phyloP scores from a whole-genome alignment of 345 rosid genomes.

The Fremontodendron californicum region DNA sequence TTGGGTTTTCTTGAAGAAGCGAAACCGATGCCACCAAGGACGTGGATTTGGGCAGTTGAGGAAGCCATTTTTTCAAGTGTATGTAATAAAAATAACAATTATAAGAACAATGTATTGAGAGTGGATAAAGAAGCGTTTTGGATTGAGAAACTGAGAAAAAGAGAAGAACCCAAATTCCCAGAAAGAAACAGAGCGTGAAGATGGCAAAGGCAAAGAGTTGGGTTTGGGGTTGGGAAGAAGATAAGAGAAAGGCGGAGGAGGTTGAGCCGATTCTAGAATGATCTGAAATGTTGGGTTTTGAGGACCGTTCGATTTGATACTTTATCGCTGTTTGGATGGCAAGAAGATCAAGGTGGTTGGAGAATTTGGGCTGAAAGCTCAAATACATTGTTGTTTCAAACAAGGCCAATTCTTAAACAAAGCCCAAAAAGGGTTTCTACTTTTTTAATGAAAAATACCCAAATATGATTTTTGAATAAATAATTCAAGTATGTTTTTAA shows the following conservation, averaged over 20 bases:
- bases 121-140: neutral
- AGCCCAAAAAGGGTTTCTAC: neutral
- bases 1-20: constrained; percentile 18
- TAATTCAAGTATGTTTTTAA: too few species aligned
- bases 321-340: neutral
- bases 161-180: neutral
- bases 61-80: constrained; percentile 49
- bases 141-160: neutral
- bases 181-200: neutral
- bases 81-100: neutral
- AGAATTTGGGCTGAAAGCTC: constrained; percentile 3
- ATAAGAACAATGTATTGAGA: neutral
- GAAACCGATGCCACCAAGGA: constrained; percentile 52
- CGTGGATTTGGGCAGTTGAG: constrained; percentile 67
- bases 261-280: constrained; percentile 29
- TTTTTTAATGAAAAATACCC: too few species aligned
- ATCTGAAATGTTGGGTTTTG: constrained; percentile 10
- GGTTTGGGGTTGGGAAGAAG: constrained; percentile 11
- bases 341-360: constrained; percentile 19
- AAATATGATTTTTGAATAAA: too few species aligned
- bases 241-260: constrained; percentile 18
- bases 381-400: neutral
- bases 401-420: neutral
- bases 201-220: neutral
- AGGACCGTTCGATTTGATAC: neutral